These are phyloP conservation scores for Candida corydali DNA, from an alignment of 805 yeast species.

Conservation along the genomic window DNA sequence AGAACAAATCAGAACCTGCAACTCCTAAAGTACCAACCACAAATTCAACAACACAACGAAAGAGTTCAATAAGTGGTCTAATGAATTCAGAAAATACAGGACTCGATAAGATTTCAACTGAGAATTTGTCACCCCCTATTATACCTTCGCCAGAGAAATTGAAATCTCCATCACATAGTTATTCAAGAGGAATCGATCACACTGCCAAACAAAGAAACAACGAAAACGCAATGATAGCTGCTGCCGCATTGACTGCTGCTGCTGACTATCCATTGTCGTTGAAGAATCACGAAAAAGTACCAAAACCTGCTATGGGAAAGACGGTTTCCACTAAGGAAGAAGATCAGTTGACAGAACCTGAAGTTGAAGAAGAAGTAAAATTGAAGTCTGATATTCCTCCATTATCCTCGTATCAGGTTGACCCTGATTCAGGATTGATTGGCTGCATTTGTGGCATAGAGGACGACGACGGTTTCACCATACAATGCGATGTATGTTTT, in stretches of 20 bases:
- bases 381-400: slow-evolving; percentile 23
- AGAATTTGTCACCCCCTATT: not conserved
- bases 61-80: slow-evolving; percentile 9
- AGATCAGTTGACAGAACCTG: slow-evolving; percentile 11
- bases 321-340: slow-evolving; percentile 2
- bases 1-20: slow-evolving; percentile 2
- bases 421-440: slow-evolving; percentile 78
- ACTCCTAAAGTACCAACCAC: not conserved
- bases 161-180: slow-evolving; percentile 3
- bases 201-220: slow-evolving; percentile 30
- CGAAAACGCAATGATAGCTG: slow-evolving; percentile 65
- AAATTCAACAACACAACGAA: not conserved
- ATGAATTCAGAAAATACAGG: slow-evolving; percentile 5
- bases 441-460: slow-evolving; percentile 86
- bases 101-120: too few relatives aligned
- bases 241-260: slow-evolving; percentile 81
- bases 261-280: slow-evolving; percentile 60
- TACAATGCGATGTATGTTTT: slow-evolving; percentile 89
- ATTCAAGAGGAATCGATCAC: slow-evolving; percentile 29
- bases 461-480: slow-evolving; percentile 90
- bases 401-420: slow-evolving; percentile 53
- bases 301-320: too few relatives aligned
- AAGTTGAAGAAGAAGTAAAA: slow-evolving; percentile 20
- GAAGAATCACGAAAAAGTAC: not conserved
- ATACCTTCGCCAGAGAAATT: not conserved